Evolutionary conservation across 164 flowering plant genomes (phyloP), one percentile per base, ranked within the genome.

Genomic region (Macadamia tetraphylla): DNA sequence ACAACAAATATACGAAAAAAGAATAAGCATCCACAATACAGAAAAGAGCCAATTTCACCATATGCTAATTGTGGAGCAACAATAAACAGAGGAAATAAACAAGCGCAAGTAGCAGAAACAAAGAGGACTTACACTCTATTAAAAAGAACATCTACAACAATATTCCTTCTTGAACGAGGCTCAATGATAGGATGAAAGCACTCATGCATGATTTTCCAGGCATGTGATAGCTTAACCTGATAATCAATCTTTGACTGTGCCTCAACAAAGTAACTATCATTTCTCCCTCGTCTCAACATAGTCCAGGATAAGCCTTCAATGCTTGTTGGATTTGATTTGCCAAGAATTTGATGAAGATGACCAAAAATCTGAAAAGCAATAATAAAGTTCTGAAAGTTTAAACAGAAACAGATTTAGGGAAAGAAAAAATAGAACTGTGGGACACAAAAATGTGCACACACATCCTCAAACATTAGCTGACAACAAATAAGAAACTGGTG

Each of bases 181-280:
- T 78, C 81, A 67, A 48, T 65, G 51, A 67, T 60, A 40, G 81
- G 78, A 55, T 78, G 68, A 44, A 78, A 78, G 53, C 77, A 72
- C 58, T 70, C 74, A 9, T 67, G 76, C 74, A 78, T 60, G 51
- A 71, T 64, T 53, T 58, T 53, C 17, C 70, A 63, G 31, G 76
- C 73, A 64, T 53, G 70, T 35, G 70, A 64, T 57, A 78, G 32
- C 67, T 75, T 67, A 1, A 12, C 51, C 53, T 57, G 32, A 15
- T 31, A 40, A 52, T 71, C 65, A 56, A 52, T 52, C 62, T 60
- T 67, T 40, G 67, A 3, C 40, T 61, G 3, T 11, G 42, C 35
- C 29, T 61, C 52, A 51, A 57, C 30, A 44, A 52, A 7, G 29
- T 48, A 17, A 57, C 60, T 69, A 70, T 75, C 66, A 57, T 65